Conservation (phyloP, 345 rosid species). For the Noccaea bulbosa region DNA sequence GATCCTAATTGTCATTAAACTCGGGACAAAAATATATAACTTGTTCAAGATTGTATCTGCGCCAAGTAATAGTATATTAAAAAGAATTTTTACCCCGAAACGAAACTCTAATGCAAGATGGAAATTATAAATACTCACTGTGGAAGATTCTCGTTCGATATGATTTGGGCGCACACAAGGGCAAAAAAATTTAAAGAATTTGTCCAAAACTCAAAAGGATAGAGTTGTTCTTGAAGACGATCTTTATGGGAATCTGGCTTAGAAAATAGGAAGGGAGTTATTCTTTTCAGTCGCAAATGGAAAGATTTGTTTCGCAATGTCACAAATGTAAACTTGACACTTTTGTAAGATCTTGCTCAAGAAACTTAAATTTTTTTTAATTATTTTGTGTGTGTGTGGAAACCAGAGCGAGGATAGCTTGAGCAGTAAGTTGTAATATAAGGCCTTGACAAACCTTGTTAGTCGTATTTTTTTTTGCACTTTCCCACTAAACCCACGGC, state of each 20-base stretch:
- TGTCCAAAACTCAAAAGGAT: background rate
- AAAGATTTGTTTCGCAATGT: background rate
- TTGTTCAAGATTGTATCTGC: background rate
- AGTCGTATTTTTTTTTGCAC: too few relatives aligned
- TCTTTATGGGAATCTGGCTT: background rate
- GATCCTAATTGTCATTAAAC: background rate
- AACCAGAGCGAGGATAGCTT: too few relatives aligned
- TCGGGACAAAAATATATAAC: background rate
- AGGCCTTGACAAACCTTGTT: too few relatives aligned
- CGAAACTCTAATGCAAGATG: background rate
- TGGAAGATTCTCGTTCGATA: background rate
- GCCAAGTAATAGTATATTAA: background rate
- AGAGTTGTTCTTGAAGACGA: constrained; percentile 1
- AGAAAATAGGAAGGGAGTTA: too few relatives aligned
- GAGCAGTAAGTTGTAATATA: too few relatives aligned
- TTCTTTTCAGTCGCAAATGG: background rate
- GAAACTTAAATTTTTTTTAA: too few relatives aligned
- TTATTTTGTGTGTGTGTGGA: too few relatives aligned
- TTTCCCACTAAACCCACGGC: too few relatives aligned
- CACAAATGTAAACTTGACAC: background rate
- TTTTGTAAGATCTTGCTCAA: too few relatives aligned
- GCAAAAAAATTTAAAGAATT: background rate
- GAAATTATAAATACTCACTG: background rate
- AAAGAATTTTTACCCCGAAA: constrained; percentile 6
- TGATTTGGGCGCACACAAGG: background rate